Evolutionary conservation across 805 yeast genomes (phyloP).

Genomic region (Yamadazyma tumulicola): DNA sequence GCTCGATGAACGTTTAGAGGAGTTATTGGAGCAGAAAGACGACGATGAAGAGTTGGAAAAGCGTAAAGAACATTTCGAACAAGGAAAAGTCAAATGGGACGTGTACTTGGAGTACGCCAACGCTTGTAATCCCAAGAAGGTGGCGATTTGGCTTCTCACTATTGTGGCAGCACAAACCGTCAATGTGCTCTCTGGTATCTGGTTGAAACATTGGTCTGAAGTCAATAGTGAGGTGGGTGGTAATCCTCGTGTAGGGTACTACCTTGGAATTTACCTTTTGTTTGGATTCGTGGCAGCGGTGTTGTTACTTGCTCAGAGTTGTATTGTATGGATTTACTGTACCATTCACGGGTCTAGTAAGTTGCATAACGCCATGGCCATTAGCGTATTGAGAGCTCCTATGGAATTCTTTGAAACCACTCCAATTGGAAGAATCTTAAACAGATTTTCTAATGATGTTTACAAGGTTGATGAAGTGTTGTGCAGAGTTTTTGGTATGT

Average conservation of each 20-base stretch:
- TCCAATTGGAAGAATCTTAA: slow-evolving; percentile 87
- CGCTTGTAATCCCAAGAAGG: slow-evolving; percentile 77
- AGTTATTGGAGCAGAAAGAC: slow-evolving; percentile 25
- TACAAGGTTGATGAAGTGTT: slow-evolving; percentile 80
- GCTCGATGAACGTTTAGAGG: slow-evolving; percentile 36
- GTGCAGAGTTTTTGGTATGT: slow-evolving; percentile 68
- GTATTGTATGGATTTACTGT: slow-evolving; percentile 75
- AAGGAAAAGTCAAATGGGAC: slow-evolving; percentile 89
- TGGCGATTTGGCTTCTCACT: slow-evolving; percentile 51
- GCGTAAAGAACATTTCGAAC: slow-evolving; percentile 77
- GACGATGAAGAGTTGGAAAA: slow-evolving; percentile 35
- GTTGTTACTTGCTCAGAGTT: slow-evolving; percentile 59
- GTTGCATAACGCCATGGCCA: slow-evolving; percentile 74
- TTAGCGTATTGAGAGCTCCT: slow-evolving; percentile 75
- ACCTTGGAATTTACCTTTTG: slow-evolving; percentile 69
- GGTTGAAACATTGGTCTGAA: slow-evolving; percentile 99
- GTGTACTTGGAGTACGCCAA: slow-evolving; percentile 80
- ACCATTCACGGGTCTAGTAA: slow-evolving; percentile 77
- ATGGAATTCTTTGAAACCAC: slow-evolving; percentile 96
- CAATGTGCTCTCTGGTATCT: slow-evolving; percentile 70
- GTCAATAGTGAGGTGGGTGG: slow-evolving; percentile 63
- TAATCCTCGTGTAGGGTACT: slow-evolving; percentile 71
- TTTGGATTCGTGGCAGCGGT: slow-evolving; percentile 69
- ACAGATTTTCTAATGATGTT: slow-evolving; percentile 88
- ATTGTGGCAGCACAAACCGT: slow-evolving; percentile 57